phyloP scores from a whole-genome alignment of 768 basidiomycete species.

The Russula vinacea region DNA sequence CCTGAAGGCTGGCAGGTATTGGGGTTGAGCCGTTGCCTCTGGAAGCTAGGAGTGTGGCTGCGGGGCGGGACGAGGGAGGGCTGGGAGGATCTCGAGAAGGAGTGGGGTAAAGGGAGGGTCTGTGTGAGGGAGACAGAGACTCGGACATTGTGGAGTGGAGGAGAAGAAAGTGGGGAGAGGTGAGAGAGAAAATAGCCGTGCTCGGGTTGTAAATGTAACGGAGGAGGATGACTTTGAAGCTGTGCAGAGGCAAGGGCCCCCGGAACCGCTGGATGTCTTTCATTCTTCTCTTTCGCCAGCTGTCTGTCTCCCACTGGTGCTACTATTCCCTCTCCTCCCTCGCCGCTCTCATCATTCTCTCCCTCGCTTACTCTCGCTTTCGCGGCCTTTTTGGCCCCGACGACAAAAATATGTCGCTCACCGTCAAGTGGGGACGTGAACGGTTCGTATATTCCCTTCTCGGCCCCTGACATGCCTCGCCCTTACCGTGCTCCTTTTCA shows the following conservation, averaged over 20 bases:
- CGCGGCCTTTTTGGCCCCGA: slow-evolving; percentile 31
- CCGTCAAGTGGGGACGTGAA: slow-evolving; percentile 52
- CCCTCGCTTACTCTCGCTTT: slow-evolving; percentile 33
- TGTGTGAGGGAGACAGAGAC: slow-evolving; percentile 28
- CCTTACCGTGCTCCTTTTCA: slow-evolving; percentile 17
- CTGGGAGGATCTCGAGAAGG: slow-evolving; percentile 27
- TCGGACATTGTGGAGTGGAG: slow-evolving; percentile 33
- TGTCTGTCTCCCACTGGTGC: not conserved
- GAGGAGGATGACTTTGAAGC: not conserved
- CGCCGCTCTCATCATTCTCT: slow-evolving; percentile 34
- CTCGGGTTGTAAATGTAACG: slow-evolving; percentile 16
- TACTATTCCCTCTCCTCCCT: slow-evolving; percentile 17
- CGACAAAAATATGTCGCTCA: slow-evolving; percentile 22
- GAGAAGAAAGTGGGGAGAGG: slow-evolving; percentile 30
- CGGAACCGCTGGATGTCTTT: not conserved
- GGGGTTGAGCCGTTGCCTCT: slow-evolving; percentile 50
- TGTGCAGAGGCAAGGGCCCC: not conserved
- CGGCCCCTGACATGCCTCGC: slow-evolving; percentile 16
- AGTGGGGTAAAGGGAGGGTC: slow-evolving; percentile 21
- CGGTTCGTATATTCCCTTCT: slow-evolving; percentile 33
- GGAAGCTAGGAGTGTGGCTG: slow-evolving; percentile 47
- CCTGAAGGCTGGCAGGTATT: slow-evolving; percentile 86
- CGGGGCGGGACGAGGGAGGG: slow-evolving; percentile 32
- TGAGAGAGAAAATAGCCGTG: not conserved
- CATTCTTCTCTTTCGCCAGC: not conserved